phyloP scores from a whole-genome alignment of 1,139 yeast species.

The Pneumocystis wakefieldiae region DNA sequence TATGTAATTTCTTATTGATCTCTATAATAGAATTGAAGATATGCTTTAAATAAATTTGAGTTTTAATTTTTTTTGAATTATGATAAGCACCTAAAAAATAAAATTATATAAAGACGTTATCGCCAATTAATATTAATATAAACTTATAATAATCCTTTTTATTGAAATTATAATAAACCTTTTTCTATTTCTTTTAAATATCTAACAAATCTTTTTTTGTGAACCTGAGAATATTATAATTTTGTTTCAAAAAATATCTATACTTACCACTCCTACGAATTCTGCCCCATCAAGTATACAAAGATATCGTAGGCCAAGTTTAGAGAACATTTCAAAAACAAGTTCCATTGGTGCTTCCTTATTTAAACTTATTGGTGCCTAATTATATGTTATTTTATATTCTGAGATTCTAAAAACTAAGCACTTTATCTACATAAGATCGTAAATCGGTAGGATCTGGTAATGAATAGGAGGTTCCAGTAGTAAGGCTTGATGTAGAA shows the following conservation, averaged over 20 bases:
- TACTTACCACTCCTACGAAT: conserved; percentile 3
- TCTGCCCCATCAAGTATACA: conserved; percentile 7
- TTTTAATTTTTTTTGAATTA: neutral
- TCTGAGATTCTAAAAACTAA: neutral
- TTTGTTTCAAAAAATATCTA: neutral
- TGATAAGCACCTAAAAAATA: neutral
- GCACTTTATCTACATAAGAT: neutral
- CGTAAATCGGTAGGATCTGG: conserved; percentile 1
- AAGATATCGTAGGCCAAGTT: conserved; percentile 9
- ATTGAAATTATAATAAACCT: neutral
- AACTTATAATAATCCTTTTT: neutral
- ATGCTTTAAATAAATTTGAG: neutral
- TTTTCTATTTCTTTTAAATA: conserved; percentile 2
- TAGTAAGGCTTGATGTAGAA: neutral
- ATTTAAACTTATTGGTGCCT: conserved; percentile 9
- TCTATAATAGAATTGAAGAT: neutral
- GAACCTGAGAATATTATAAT: neutral
- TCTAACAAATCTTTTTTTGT: neutral
- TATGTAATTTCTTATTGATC: neutral
- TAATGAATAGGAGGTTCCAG: neutral
- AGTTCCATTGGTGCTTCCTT: conserved; percentile 10
- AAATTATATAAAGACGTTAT: neutral
- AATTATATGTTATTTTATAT: neutral
- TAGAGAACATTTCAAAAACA: conserved; percentile 11
- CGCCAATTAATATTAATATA: neutral